Evolutionary conservation across 495 filamentous ascomycete species (phyloP).

Genomic region (Rostrohypoxylon terebratum): DNA sequence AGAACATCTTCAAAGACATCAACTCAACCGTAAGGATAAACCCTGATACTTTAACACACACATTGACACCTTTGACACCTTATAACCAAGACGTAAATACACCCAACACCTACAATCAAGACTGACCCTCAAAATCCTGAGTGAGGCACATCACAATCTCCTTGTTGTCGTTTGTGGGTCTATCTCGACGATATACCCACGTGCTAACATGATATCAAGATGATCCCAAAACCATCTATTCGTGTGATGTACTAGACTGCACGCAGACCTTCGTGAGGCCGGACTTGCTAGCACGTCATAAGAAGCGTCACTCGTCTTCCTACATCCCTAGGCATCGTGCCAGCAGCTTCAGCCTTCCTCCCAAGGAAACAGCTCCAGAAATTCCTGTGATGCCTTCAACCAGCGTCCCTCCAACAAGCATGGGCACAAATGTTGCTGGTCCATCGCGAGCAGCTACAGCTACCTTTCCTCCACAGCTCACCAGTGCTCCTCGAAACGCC

Average conservation of each 20-base stretch:
- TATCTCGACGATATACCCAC: constrained; percentile 22
- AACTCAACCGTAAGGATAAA: constrained; percentile 57
- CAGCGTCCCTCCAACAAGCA: constrained; percentile 45
- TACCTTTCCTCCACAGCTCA: constrained; percentile 52
- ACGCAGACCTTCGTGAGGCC: constrained; percentile 91
- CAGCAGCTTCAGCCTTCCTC: constrained; percentile 71
- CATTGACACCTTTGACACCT: no score
- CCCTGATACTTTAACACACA: no score
- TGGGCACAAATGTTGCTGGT: constrained; percentile 44
- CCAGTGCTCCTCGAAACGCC: constrained; percentile 60
- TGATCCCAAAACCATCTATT: constrained; percentile 94
- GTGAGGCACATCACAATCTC: constrained; percentile 11
- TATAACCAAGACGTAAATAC: background rate
- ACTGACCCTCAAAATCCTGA: background rate
- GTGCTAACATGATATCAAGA: constrained; percentile 80
- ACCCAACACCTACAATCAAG: background rate
- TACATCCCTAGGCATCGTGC: constrained; percentile 92
- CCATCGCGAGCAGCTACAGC: constrained; percentile 51
- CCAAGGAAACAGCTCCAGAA: constrained; percentile 53
- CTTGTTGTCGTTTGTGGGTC: constrained; percentile 32
- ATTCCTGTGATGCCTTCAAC: constrained; percentile 48
- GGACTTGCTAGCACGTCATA: constrained; percentile 89
- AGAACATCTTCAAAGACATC: constrained; percentile 81
- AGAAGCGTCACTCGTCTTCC: constrained; percentile 90
- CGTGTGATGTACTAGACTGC: constrained; percentile 90